Base-by-base conservation (phyloP, 768 basidiomycete species). In the Heimioporus sp. region DNA sequence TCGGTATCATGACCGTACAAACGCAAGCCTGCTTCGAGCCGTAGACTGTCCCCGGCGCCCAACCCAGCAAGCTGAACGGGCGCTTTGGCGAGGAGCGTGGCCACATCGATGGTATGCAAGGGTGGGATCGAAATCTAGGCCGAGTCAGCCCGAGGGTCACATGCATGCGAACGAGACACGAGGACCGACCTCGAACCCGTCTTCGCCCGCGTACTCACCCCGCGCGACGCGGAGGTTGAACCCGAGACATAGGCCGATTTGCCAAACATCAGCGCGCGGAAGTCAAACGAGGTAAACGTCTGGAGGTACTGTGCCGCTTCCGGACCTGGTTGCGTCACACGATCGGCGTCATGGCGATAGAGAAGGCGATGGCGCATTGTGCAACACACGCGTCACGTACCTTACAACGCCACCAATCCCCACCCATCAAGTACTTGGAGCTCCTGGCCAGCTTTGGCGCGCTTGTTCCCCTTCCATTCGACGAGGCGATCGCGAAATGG, bases 201-300 rank as follows among this genome's bases (percentile, higher is more conserved):
- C 97, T 72, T 99, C 97, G 11, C 97, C 97, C 0, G 97, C 98
- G 72, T 99, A 98, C 5, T 97, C 97, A 30, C 93, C 92, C 13
- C 97, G 84, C 9, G 93, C 90, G 30, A 98, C 82, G 65, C 98
- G 93, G 34, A 91, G 79, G 4, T 68, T 62, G 52, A 72, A 64
- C n/a, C 69, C 67, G 86, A 82, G 10, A 92, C 79, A 64, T 83
- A 92, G 0, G 88, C 86, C 17, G 89, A 87, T 55, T 82, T 85
- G 36, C 95, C 93, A 62, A 99, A 98, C 24, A 85, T 87, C 45
- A 98, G 73, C 37, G 76, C 72, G 19, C 73, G 70, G 11, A 98
- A 76, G 67, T 94, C 88, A 59, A 80, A 87, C 10, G 85, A 79
- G 1, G 88, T 92, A 46, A 91, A 72, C 1, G 71, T 70, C 66